Evolutionary conservation across 495 filamentous ascomycete species (phyloP).

Genomic region (Stereocaulon alpinum): DNA sequence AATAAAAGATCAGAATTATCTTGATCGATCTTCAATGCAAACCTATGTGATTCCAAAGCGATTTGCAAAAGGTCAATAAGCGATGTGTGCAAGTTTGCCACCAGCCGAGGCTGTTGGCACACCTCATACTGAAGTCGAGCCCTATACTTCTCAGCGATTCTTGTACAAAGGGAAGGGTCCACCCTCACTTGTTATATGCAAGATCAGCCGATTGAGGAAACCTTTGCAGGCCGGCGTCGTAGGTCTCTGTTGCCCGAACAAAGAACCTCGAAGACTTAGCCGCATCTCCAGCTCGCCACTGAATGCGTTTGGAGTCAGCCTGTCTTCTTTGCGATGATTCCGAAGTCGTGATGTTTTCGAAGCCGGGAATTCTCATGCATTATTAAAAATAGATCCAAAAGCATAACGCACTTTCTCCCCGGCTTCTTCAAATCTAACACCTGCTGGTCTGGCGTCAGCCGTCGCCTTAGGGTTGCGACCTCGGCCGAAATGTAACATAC

Average conservation of each 20-base stretch:
- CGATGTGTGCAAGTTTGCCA: slow-evolving; percentile 41
- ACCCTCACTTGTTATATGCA: slow-evolving; percentile 59
- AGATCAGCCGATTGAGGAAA: slow-evolving; percentile 54
- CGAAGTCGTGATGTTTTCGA: too few relatives aligned
- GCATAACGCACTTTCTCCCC: slow-evolving; percentile 42
- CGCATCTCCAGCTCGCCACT: slow-evolving; percentile 59
- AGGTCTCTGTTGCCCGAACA: slow-evolving; percentile 52
- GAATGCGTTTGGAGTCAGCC: too few relatives aligned
- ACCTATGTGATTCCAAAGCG: slow-evolving; percentile 50
- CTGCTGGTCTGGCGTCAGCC: slow-evolving; percentile 33
- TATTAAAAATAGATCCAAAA: too few relatives aligned
- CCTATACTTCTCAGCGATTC: background rate
- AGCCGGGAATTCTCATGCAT: too few relatives aligned
- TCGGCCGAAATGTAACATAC: slow-evolving; percentile 17
- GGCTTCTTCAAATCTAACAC: slow-evolving; percentile 56
- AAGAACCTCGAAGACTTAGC: slow-evolving; percentile 61
- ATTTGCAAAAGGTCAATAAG: slow-evolving; percentile 41
- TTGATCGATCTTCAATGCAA: slow-evolving; percentile 46
- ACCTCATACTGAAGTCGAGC: slow-evolving; percentile 17
- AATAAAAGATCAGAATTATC: slow-evolving; percentile 57
- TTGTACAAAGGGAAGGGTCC: background rate
- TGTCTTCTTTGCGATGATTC: too few relatives aligned
- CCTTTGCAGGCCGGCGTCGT: slow-evolving; percentile 48
- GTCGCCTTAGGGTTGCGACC: background rate
- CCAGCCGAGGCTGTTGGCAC: slow-evolving; percentile 34